Base-by-base conservation (phyloP, 345 rosid species). In the Populus euphratica region DNA sequence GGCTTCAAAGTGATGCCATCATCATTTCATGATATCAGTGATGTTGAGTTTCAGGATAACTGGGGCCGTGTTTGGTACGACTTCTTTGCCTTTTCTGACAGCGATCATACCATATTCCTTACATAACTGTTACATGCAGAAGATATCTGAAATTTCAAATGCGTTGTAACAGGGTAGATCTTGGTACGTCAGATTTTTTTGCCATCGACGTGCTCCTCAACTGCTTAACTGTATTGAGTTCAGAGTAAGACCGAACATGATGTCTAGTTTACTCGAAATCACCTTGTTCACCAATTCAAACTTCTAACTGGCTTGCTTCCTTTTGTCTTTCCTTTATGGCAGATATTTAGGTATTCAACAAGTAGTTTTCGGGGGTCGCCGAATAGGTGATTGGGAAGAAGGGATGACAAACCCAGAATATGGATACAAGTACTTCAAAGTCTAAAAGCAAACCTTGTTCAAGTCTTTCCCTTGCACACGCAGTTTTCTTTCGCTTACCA, bases 381-480 rank as follows among this genome's bases (percentile, higher is more conserved):
- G 85, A 64, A 74, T 94, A 83, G 98, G 96, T 62, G 98, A 94
- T 75, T 94, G 99, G 99, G 98, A 95, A 88, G 98, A 91, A 75
- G 94, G 92, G 70, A 91, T 93, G 99, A 91, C 90, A 33, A 83
- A 82, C 80, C 84, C 96, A 0, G 92, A 88, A 77, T 86, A 80
- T 66, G 98, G 99, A 1, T 95, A 91, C 80, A 95, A 90, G 83
- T 86, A 86, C 82, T 95, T 93, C 88, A 89, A 93, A 80, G 91
- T 95, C 74, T 93, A 85, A 74, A 29, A 25, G 10, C 63, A 33
- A 44, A 75, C 59, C 23, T 6, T 2, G 59, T 20, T 52, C 59
- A 20, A 52, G 59, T 52, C 59, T 52, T 6, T 18, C 59, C 59
- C n/a, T 20, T 7, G 2, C 59, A 6, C 59, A 20, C 8, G 10